A percentile compares a stretch with the other conserved stretches of the same genome.
Conservation (phyloP, 1,284 basidiomycete species). For the Sanghuangporus weigelae region DNA sequence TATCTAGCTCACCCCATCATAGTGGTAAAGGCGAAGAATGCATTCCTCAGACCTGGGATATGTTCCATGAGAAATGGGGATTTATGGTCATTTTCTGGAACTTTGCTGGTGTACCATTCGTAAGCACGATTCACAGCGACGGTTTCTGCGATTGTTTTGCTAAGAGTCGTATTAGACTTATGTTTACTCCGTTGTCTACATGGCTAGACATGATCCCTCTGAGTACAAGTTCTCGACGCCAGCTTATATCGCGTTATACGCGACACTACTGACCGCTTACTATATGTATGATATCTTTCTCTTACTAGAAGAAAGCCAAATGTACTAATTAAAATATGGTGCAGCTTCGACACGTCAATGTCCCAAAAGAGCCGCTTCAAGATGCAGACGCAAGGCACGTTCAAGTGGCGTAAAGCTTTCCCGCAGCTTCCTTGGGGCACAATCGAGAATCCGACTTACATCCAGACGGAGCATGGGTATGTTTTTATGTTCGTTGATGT, state of each 20-base stretch:
- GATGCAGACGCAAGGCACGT: conserved; percentile 92
- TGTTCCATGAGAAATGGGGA: conserved; percentile 96
- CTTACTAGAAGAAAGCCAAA: conserved; percentile 5
- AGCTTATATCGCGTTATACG: conserved; percentile 66
- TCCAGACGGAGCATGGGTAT: conserved; percentile 91
- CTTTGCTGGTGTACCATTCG: conserved; percentile 88
- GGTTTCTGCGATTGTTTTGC: conserved; percentile 12
- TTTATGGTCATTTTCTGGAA: conserved; percentile 99
- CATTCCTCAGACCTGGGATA: conserved; percentile 99
- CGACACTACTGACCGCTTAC: conserved; percentile 80
- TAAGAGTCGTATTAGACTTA: conserved; percentile 64
- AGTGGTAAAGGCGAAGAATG: conserved; percentile 89
- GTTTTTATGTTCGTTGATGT: conserved; percentile 17
- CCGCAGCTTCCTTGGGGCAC: conserved; percentile 87
- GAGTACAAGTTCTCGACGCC: conserved; percentile 84
- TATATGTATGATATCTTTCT: conserved; percentile 55
- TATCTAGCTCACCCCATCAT: conserved; percentile 1
- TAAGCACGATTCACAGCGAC: conserved; percentile 23
- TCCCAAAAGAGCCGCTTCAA: conserved; percentile 98
- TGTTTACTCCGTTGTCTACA: conserved; percentile 96
- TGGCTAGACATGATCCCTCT: conserved; percentile 89
- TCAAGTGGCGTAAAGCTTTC: conserved; percentile 85
- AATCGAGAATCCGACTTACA: conserved; percentile 85
- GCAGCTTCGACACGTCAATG: conserved; percentile 91
- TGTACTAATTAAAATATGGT: conserved; percentile 18